Evolutionary conservation across 371 early-diverging fungal species (phyloP).

Genomic region (Mucor sp.): DNA sequence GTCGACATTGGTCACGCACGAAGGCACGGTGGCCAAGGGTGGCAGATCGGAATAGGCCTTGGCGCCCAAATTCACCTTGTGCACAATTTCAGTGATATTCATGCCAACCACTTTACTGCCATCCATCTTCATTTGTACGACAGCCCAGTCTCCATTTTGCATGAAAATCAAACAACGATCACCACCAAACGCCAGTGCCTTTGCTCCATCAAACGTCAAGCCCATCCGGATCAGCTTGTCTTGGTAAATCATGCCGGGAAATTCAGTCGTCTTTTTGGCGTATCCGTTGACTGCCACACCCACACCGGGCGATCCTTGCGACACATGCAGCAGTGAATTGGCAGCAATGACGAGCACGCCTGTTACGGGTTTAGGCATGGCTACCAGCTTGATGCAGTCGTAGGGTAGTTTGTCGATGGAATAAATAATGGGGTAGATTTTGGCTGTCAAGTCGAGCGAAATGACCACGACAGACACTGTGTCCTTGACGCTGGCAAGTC

Average conservation of each 20-base stretch:
- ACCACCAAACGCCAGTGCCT: constrained; percentile 54
- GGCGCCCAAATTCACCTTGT: neutral
- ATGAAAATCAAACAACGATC: constrained; percentile 59
- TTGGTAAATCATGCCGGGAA: constrained; percentile 52
- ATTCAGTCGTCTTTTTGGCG: constrained; percentile 53
- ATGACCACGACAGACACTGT: constrained; percentile 82
- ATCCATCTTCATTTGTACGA: constrained; percentile 68
- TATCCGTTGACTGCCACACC: constrained; percentile 78
- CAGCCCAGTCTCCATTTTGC: constrained; percentile 71
- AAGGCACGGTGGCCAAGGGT: constrained; percentile 43
- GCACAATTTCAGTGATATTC: constrained; percentile 31
- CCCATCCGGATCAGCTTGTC: constrained; percentile 27
- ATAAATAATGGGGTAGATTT: constrained; percentile 80
- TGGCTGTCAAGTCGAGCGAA: constrained; percentile 81
- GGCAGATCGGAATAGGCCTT: neutral
- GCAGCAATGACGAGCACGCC: constrained; percentile 83
- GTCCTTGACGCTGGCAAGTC: constrained; percentile 72
- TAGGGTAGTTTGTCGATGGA: constrained; percentile 80
- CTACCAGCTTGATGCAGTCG: constrained; percentile 71
- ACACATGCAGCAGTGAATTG: constrained; percentile 84
- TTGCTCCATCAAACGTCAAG: constrained; percentile 58
- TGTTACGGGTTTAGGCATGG: constrained; percentile 85
- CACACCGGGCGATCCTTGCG: constrained; percentile 81
- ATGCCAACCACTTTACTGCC: constrained; percentile 62
- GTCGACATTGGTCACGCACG: constrained; percentile 62